Evolutionary conservation across 2,329 filamentous ascomycete species (phyloP), one percentile per base, ranked within the genome.

Genomic region (Microdochium trichocladiopsis): DNA sequence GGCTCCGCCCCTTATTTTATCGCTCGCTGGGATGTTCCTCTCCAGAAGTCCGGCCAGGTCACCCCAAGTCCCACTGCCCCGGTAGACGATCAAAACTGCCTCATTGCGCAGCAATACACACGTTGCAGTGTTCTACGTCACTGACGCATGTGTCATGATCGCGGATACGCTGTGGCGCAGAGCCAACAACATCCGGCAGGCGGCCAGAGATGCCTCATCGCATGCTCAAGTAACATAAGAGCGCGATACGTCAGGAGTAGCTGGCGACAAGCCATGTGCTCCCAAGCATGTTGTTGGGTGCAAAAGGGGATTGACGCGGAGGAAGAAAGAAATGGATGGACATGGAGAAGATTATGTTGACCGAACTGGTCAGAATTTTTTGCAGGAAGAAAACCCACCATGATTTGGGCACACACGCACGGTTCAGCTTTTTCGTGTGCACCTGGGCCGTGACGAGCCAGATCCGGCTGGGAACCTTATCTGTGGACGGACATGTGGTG

Each of bases 1-100:
- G 25, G 37, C 50, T 56, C 54, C 36, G 52, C 55, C 61, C 61
- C 61, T 60, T 59, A 60, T 63, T 62, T 62, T 58, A 58, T 58
- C 56, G 57, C 53, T 60, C 54, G 58, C 63, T 59, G 58, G 55
- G 45, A 50, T 60, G 58, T 58, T 56, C 54, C 21, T 21, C 11
- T 25, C 23, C 4, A 25, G 11, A 25, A 4, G 47, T 12, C 23
- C 23, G 23, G 47, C 23, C 47, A 48, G n/a, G 47, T 48, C 47
- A 28, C 47, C 16, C 11, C 22, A 48, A 48, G 47, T 48, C 47
- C 18, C 47, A 25, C 25, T 10, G 6, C 5, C 12, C 41, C 41
- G 21, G 41, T 21, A 16, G 12, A 8, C n/a, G 16, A 4, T 18
- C 16, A 18, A 3, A 22, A 21, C 6, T n/a, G 41, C 41, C 41